Base-by-base conservation (phyloP, 768 basidiomycete species). In the Auricularia heimuer region DNA sequence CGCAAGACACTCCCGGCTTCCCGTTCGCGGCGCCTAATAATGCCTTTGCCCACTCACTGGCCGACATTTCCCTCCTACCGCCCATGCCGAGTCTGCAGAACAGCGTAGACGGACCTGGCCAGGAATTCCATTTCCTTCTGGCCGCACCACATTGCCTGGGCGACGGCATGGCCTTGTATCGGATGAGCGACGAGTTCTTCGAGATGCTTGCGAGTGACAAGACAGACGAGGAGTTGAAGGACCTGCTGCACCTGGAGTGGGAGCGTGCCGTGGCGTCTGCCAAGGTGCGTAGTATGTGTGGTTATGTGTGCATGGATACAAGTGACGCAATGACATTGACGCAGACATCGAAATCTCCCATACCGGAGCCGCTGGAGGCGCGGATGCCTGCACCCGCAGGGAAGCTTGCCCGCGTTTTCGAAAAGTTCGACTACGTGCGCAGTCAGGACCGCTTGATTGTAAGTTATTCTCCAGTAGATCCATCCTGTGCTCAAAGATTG, bases 81-180 rank as follows among this genome's bases (percentile, higher is more conserved):
- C 56, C 56, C 29, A 60, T 60, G 56, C 56, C 56, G 24, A 60
- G 56, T 24, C 34, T 60, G 24, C 56, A 60, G 29, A 60, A 60
- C 29, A 44, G 35, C 35, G 66, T 64, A 62, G 65, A 68, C n/a
- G 63, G 63, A 12, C 64, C 67, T 37, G 69, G 64, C 60, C 73
- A 65, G 45, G 74, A 82, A 63, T 86, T 80, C 70, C 83, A 92
- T 70, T 75, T 92, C 64, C 76, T 90, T 66, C 81, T 94, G 58
- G 87, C 86, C 67, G 86, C 88, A 3, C 84, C 88, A 4, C 92
- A 94, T 72, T 93, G 88, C 73, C 73, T 93, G 61, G 91, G 90
- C 21, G 92, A 94, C 72, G 92, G 92, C 24, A 92, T 92, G 87
- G 88, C 90, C 1, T 79, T 93, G 14, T 90, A 93, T 74, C 80